A percentile compares a stretch with the other conserved stretches of the same genome.
These are phyloP conservation scores for Cystofilobasidium ferigula DNA, from an alignment of 768 basidiomycete genomes.

Conservation along the genomic window DNA sequence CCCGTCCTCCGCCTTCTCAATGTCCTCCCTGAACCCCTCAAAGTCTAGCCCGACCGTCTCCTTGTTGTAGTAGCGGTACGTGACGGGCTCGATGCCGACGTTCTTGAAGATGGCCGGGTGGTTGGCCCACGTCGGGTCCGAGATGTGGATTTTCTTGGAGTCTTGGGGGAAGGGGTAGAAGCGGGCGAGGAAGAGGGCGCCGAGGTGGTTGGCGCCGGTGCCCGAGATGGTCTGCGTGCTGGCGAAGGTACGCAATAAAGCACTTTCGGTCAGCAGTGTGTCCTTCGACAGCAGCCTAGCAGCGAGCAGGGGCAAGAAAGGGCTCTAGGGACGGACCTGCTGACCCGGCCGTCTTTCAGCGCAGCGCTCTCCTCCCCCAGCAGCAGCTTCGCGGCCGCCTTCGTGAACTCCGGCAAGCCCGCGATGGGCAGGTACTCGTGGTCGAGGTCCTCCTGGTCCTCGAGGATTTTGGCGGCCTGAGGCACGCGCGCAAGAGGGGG, in stretches of 20 bases:
- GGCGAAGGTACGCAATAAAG: conserved; percentile 32
- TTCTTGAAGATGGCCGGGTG: conserved; percentile 85
- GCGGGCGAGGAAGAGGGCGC: conserved; percentile 68
- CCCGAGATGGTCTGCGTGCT: conserved; percentile 86
- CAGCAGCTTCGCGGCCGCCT: conserved; percentile 69
- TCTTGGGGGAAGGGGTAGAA: conserved; percentile 57
- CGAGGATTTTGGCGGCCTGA: conserved; percentile 26
- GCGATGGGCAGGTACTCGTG: conserved; percentile 90
- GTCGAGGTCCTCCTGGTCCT: conserved; percentile 49
- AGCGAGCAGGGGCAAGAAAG: too few species aligned
- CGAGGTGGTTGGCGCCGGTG: conserved; percentile 90
- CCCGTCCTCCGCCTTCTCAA: conserved; percentile 56
- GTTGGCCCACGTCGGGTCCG: conserved; percentile 91
- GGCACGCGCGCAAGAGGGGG: not conserved
- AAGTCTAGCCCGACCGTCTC: conserved; percentile 79
- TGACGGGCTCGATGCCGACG: conserved; percentile 71
- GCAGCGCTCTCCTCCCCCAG: conserved; percentile 62
- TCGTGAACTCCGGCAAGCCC: conserved; percentile 70
- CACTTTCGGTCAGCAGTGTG: not conserved
- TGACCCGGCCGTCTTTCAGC: conserved; percentile 57
- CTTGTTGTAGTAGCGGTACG: conserved; percentile 90
- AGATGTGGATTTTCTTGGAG: conserved; percentile 63
- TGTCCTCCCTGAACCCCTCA: conserved; percentile 47
- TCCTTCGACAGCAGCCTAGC: not conserved
- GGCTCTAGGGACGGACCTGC: conserved; percentile 45